Conservation (phyloP, 2,329 filamentous ascomycete genomes). For the Cladosporium sp. region DNA sequence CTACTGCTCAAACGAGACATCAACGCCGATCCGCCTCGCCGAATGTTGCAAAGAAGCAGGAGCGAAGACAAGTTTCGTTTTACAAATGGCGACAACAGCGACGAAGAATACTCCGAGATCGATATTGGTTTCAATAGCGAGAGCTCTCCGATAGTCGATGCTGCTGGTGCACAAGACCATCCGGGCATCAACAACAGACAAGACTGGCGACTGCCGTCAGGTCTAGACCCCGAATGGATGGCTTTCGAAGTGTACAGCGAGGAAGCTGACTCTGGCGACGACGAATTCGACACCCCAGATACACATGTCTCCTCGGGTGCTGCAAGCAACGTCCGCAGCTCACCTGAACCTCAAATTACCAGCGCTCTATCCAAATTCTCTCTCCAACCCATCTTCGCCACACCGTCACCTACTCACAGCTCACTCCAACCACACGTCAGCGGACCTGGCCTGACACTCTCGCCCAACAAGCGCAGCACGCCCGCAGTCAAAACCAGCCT, state of each 20-base stretch:
- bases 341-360: constrained; percentile 44
- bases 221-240: constrained; percentile 87
- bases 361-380: constrained; percentile 50
- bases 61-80: not conserved
- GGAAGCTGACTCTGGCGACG: constrained; percentile 49
- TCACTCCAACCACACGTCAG: constrained; percentile 30
- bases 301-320: constrained; percentile 22
- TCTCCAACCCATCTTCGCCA: constrained; percentile 35
- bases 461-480: constrained; percentile 36
- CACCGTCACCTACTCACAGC: constrained; percentile 22
- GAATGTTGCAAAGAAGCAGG: constrained; percentile 51
- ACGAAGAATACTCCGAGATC: not conserved
- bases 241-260: constrained; percentile 82
- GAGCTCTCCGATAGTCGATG: not conserved
- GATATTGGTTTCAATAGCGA: not conserved
- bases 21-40: constrained; percentile 61
- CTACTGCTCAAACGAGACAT: constrained; percentile 72
- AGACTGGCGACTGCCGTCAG: constrained; percentile 64
- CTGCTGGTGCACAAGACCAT: not conserved
- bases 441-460: constrained; percentile 26
- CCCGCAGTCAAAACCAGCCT: constrained; percentile 62
- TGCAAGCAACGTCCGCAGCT: constrained; percentile 26
- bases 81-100: not conserved
- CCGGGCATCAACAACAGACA: not conserved
- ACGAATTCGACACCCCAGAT: constrained; percentile 41